These are phyloP conservation scores for Dipodascopsis uninucleata DNA, from an alignment of 805 yeast species.

Conservation along the genomic window DNA sequence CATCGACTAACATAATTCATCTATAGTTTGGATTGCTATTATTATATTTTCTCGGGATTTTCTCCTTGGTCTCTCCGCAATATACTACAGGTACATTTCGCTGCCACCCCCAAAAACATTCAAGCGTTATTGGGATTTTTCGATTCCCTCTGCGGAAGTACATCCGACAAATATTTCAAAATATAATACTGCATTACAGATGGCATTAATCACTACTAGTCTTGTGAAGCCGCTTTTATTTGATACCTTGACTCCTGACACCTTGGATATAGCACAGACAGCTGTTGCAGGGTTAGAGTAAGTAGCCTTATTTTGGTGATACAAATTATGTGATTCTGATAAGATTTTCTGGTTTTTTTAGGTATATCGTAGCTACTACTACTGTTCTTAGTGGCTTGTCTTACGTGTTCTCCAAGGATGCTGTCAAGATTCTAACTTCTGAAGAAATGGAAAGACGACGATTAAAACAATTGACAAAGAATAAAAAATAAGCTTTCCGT, in stretches of 20 bases:
- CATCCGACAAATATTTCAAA: slow-evolving; percentile 66
- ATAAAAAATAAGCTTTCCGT: too few relatives aligned
- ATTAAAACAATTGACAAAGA: slow-evolving; percentile 32
- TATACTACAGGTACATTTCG: slow-evolving; percentile 67
- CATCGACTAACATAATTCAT: neutral
- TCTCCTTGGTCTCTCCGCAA: slow-evolving; percentile 64
- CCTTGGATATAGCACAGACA: slow-evolving; percentile 30
- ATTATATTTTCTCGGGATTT: slow-evolving; percentile 83
- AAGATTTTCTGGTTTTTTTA: slow-evolving; percentile 29
- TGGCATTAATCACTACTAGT: slow-evolving; percentile 73
- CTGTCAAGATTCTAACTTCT: slow-evolving; percentile 51
- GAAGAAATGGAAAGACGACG: slow-evolving; percentile 30
- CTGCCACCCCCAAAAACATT: slow-evolving; percentile 74
- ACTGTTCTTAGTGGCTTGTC: slow-evolving; percentile 76
- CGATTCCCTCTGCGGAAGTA: slow-evolving; percentile 77
- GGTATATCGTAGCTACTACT: slow-evolving; percentile 60
- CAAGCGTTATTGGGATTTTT: slow-evolving; percentile 69
- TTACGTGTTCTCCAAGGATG: slow-evolving; percentile 65
- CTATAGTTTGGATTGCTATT: slow-evolving; percentile 49
- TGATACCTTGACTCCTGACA: slow-evolving; percentile 37
- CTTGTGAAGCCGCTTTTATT: slow-evolving; percentile 53
- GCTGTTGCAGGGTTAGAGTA: slow-evolving; percentile 27
- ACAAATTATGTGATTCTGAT: neutral
- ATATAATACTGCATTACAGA: slow-evolving; percentile 85
- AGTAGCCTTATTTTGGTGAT: neutral